phyloP scores from a whole-genome alignment of 2,329 filamentous ascomycete species.

The Fusarium mundagurra region DNA sequence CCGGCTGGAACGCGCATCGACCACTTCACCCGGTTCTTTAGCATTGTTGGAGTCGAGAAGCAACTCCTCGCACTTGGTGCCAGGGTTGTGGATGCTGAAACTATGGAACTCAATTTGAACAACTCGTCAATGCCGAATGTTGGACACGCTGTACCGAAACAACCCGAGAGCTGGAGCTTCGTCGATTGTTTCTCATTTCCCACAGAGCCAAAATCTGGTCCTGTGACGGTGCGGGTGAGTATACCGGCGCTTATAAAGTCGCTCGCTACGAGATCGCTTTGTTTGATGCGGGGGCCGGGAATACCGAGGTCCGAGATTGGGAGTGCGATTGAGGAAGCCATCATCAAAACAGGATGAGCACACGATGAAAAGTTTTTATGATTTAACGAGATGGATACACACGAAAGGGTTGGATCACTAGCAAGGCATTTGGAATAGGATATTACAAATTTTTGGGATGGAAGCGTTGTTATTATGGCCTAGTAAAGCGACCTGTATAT shows the following conservation, averaged over 20 bases:
- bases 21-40: constrained; percentile 29
- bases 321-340: constrained; percentile 39
- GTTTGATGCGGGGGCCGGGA: constrained; percentile 40
- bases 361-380: neutral
- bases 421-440: neutral
- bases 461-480: constrained; percentile 18
- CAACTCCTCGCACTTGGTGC: constrained; percentile 40
- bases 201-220: constrained; percentile 13
- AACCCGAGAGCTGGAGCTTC: constrained; percentile 44
- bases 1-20: constrained; percentile 13
- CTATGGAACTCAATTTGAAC: constrained; percentile 36
- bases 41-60: constrained; percentile 40
- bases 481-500: constrained; percentile 26
- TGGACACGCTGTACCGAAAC: constrained; percentile 1
- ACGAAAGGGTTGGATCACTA: neutral
- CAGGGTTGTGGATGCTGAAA: constrained; percentile 36
- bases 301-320: constrained; percentile 40
- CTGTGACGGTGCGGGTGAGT: constrained; percentile 31
- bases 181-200: constrained; percentile 41
- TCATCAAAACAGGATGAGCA: constrained; percentile 16
- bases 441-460: neutral
- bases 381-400: neutral
- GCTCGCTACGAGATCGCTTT: constrained; percentile 31
- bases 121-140: constrained; percentile 13
- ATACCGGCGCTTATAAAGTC: constrained; percentile 28